Evolutionary conservation across 2,329 filamentous ascomycete genomes (phyloP).

Genomic region (Chalaropsis thielavioides): DNA sequence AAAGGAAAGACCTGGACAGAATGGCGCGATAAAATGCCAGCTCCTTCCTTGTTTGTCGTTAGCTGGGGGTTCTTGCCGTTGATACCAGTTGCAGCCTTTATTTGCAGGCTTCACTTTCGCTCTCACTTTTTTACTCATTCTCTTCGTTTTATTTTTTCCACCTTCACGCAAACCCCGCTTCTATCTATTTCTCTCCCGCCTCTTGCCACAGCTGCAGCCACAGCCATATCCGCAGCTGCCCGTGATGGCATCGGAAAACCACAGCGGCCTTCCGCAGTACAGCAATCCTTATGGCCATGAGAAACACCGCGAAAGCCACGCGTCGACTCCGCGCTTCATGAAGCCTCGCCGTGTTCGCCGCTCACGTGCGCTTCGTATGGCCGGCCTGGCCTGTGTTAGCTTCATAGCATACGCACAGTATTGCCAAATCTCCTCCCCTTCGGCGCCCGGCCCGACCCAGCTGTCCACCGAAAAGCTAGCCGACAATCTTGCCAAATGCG

Average conservation of each 20-base stretch:
- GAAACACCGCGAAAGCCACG: slow-evolving; percentile 2
- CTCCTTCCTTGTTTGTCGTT: slow-evolving; percentile 4
- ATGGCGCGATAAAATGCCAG: not conserved
- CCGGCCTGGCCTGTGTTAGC: slow-evolving; percentile 33
- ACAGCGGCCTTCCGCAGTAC: slow-evolving; percentile 3
- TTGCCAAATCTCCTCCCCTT: slow-evolving; percentile 26
- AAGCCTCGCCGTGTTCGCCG: slow-evolving; percentile 27
- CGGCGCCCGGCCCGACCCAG: slow-evolving; percentile 14
- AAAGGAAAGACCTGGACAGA: too few relatives aligned
- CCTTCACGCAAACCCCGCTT: not conserved
- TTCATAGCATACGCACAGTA: slow-evolving; percentile 39
- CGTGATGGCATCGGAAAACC: not conserved
- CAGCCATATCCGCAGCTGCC: not conserved
- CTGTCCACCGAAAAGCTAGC: slow-evolving; percentile 40
- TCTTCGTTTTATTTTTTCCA: not conserved
- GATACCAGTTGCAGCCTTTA: not conserved
- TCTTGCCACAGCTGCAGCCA: too few relatives aligned
- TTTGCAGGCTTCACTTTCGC: not conserved
- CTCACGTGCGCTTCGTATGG: slow-evolving; percentile 30
- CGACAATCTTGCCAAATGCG: slow-evolving; percentile 41
- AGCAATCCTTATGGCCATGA: not conserved
- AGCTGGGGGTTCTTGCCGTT: too few relatives aligned
- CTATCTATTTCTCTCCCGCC: not conserved
- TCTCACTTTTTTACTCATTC: not conserved
- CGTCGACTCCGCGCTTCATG: slow-evolving; percentile 15